Evolutionary conservation across 177 flowering plant species (phyloP).

Genomic region (Vitis hybrid): DNA sequence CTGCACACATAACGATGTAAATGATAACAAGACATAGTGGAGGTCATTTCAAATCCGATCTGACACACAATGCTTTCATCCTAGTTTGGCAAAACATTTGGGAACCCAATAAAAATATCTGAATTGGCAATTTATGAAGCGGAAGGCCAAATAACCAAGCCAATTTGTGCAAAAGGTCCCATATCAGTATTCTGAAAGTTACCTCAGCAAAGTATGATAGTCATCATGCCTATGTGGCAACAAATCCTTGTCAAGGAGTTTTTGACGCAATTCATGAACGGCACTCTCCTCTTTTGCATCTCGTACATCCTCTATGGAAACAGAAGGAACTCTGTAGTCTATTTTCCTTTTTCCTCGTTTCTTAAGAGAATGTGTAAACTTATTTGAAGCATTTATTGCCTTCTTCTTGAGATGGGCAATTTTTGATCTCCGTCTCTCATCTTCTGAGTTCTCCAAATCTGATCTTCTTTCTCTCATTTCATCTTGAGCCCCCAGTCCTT

Average conservation of each 20-base stretch:
- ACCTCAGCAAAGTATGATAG: slow-evolving; percentile 81
- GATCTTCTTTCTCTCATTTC: slow-evolving; percentile 67
- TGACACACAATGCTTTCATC: too few relatives aligned
- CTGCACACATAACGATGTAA: too few relatives aligned
- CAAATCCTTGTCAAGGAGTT: slow-evolving; percentile 51
- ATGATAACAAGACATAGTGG: too few relatives aligned
- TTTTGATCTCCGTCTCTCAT: slow-evolving; percentile 68
- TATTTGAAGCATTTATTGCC: slow-evolving; percentile 80
- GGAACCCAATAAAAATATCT: too few relatives aligned
- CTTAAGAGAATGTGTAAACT: slow-evolving; percentile 82
- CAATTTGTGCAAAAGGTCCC: too few relatives aligned
- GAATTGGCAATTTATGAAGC: too few relatives aligned
- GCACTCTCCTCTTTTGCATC: slow-evolving; percentile 74
- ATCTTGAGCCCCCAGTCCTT: slow-evolving; percentile 40
- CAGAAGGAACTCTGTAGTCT: slow-evolving; percentile 64
- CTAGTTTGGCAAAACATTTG: too few relatives aligned
- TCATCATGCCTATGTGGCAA: slow-evolving; percentile 82
- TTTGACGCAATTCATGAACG: slow-evolving; percentile 67
- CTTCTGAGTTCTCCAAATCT: slow-evolving; percentile 74
- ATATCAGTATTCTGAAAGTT: slow-evolving; percentile 2
- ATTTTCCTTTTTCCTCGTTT: slow-evolving; percentile 77
- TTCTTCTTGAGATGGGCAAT: slow-evolving; percentile 70
- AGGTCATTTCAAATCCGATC: too few relatives aligned
- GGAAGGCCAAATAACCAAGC: background rate
- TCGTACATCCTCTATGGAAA: slow-evolving; percentile 77